Percentiles rank a stretch among this genome's conserved stretches.
Conservation (phyloP, 2,329 filamentous ascomycete genomes). For the Pyrenophora tritici-repentis region DNA sequence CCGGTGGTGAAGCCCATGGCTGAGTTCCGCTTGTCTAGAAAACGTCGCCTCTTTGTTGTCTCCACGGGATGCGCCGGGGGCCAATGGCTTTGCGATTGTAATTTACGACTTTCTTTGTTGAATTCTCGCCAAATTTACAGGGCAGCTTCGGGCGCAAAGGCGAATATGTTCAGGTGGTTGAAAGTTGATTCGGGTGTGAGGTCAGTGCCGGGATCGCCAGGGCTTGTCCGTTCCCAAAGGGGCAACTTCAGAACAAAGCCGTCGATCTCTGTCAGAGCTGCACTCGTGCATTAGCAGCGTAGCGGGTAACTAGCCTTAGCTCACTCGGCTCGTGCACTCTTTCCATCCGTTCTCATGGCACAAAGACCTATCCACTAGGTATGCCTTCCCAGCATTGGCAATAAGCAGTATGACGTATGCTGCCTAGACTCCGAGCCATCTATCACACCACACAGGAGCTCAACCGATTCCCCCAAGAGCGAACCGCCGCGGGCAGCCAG, state of each 20-base stretch:
- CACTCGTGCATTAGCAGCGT: no score
- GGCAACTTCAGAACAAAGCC: constrained; percentile 2
- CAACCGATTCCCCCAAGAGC: no score
- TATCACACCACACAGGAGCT: no score
- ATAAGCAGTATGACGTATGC: neutral
- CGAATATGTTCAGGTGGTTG: neutral
- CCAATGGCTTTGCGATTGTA: constrained; percentile 12
- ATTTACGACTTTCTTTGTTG: neutral
- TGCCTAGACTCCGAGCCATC: no score
- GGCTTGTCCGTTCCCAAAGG: constrained; percentile 6
- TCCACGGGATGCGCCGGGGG: neutral
- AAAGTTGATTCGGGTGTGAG: constrained; percentile 10
- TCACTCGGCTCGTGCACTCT: no score
- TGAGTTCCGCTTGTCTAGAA: neutral
- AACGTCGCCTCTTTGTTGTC: neutral
- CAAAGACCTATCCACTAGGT: no score
- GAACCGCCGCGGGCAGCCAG: no score
- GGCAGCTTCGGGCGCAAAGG: neutral
- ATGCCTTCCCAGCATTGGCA: neutral
- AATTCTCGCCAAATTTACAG: neutral
- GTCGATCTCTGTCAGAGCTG: constrained; percentile 3
- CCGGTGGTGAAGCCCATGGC: constrained; percentile 59
- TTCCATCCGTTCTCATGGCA: no score
- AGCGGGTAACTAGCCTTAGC: no score
- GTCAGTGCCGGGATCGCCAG: constrained; percentile 12